These are phyloP conservation scores for Triangularia verruculosa DNA, from an alignment of 2,329 filamentous ascomycete genomes.

Conservation along the genomic window DNA sequence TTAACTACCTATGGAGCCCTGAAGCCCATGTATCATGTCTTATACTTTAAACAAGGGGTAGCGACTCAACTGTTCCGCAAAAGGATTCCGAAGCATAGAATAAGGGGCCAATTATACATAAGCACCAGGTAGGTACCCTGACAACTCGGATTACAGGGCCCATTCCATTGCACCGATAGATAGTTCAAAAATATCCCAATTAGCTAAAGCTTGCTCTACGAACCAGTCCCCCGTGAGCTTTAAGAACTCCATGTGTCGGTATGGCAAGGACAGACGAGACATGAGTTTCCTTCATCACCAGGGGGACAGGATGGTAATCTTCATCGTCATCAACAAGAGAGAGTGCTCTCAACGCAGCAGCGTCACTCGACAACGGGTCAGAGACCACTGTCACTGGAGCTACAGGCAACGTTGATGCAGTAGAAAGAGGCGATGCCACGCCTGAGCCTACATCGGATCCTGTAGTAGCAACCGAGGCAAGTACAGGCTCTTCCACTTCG, in stretches of 20 bases:
- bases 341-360: not conserved
- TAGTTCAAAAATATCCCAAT: too few species aligned
- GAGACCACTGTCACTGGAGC: not conserved
- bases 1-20: too few species aligned
- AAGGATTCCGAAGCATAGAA: too few species aligned
- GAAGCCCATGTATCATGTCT: too few species aligned
- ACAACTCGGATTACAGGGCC: too few species aligned
- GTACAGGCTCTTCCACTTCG: not conserved
- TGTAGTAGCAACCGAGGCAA: not conserved
- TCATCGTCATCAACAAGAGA: not conserved
- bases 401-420: not conserved
- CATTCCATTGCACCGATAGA: too few species aligned
- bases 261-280: not conserved
- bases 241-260: not conserved
- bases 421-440: not conserved
- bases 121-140: too few species aligned
- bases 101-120: too few species aligned
- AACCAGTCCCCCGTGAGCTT: not conserved
- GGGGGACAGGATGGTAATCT: not conserved
- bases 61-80: too few species aligned
- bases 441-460: not conserved
- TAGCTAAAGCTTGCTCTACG: not conserved
- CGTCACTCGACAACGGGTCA: not conserved
- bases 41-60: too few species aligned
- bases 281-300: not conserved